Evolutionary conservation across 176 grass and related monocot species (phyloP).

Genomic region (Triticum timopheevii): DNA sequence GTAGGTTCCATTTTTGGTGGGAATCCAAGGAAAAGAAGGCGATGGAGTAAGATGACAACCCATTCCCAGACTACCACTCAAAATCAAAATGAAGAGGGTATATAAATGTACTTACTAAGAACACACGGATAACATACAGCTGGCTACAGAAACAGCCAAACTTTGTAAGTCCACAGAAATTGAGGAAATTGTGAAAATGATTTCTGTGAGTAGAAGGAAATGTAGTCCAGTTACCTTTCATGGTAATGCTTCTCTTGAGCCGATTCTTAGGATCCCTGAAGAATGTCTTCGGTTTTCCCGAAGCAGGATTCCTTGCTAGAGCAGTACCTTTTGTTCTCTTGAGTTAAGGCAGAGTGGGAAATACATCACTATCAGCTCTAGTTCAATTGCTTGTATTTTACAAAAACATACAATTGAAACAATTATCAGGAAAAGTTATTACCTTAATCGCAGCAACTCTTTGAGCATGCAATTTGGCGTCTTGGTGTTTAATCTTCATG

Average conservation of each 20-base stretch:
- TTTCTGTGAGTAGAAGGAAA: neutral
- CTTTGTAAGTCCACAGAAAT: neutral
- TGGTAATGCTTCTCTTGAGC: constrained; percentile 43
- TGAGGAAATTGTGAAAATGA: neutral
- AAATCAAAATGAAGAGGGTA: neutral
- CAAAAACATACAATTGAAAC: neutral
- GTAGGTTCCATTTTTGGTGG: neutral
- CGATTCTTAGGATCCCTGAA: too few species aligned
- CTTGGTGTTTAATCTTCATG: constrained; percentile 84
- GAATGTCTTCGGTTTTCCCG: constrained; percentile 50
- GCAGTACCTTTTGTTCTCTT: constrained; percentile 73
- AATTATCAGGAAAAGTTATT: constrained; percentile 13
- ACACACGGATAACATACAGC: neutral
- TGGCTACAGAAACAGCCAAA: neutral
- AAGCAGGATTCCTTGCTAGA: constrained; percentile 72
- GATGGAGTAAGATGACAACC: neutral
- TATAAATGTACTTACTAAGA: neutral
- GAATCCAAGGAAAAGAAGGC: neutral
- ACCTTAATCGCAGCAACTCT: constrained; percentile 88
- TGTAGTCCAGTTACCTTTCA: constrained; percentile 62
- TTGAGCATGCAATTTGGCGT: constrained; percentile 75
- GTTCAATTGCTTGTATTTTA: constrained; percentile 19
- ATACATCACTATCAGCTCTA: neutral
- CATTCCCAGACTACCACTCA: constrained; percentile 4
- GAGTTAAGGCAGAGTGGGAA: constrained; percentile 4